Base-by-base conservation (phyloP, 2,329 filamentous ascomycete species). In the Pochonia chlamydosporia region DNA sequence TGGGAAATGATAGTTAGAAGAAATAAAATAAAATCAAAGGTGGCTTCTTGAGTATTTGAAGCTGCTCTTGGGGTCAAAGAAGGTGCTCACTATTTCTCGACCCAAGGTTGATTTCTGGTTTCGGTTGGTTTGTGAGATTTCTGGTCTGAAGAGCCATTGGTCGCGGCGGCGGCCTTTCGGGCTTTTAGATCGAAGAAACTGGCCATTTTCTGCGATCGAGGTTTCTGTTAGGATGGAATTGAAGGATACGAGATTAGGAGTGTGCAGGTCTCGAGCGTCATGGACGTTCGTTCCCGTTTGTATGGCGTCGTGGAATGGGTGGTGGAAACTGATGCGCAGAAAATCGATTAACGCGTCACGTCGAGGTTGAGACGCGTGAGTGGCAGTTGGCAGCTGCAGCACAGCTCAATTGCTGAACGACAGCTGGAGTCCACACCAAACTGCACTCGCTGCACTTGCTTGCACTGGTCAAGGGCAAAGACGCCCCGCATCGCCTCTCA, bases 131-230 rank as follows among this genome's bases (percentile, higher is more conserved):
- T 78, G 51, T 83, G 77, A 46, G 75, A 67, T 67, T 92, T 95
- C 45, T 77, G 77, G 39, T 85, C 81, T 18, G 78, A 68, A 49
- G 70, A 64, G 43, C 76, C 77, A 65, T 81, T 85, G 35, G 80
- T 73, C 2, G 84, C 81, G 13, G 87, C 84, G 10, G 84, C 87
- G 46, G 85, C 87, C 62, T 89, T 89, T 30, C 92, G 84, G 46
- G 92, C 92, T 70, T 95, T 96, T 60, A 96, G 78, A 66, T 95
- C 92, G 70, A 99, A 99, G 69, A 99, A 99, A 63, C 81, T 91
- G 43, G 89, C 82, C 87, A 96, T 95, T 28, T 3, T 36, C 26
- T 24, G 23, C n/a, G n/a, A 25, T n/a, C 30, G 9, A 10, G 9
- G 30, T 33, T 5, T 42, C 13, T 5, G 25, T 42, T 24, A 26